Evolutionary conservation across 2,329 filamentous ascomycete species (phyloP).

Genomic region (Emmonsiellopsis sp.): DNA sequence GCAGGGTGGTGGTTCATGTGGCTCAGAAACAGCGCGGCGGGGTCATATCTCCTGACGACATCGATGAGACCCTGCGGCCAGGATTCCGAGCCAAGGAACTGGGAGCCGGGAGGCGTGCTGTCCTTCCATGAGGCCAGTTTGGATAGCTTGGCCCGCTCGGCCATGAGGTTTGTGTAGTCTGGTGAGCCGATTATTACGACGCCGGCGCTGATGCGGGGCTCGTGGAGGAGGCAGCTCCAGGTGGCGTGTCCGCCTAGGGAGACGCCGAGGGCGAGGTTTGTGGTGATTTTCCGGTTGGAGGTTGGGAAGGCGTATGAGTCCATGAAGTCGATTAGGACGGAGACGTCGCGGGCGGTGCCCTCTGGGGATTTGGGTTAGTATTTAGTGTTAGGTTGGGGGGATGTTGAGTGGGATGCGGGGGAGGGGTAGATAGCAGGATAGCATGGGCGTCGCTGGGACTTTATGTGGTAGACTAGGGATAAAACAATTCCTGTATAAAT

Average conservation of each 20-base stretch:
- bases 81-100: conserved; percentile 67
- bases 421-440: neutral
- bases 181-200: conserved; percentile 82
- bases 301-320: conserved; percentile 62
- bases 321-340: conserved; percentile 65
- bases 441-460: neutral
- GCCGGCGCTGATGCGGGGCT: conserved; percentile 68
- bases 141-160: conserved; percentile 64
- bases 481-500: neutral
- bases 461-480: neutral
- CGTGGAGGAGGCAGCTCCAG: conserved; percentile 74
- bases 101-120: conserved; percentile 45
- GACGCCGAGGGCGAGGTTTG: conserved; percentile 70
- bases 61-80: conserved; percentile 64
- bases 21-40: conserved; percentile 63
- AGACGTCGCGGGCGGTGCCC: conserved; percentile 66
- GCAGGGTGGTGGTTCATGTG: conserved; percentile 24
- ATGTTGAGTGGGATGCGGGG: neutral
- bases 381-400: conserved; percentile 2
- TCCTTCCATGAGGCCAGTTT: conserved; percentile 54
- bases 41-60: conserved; percentile 59
- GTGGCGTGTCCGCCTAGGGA: conserved; percentile 80
- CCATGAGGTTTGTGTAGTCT: conserved; percentile 75
- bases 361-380: conserved; percentile 25
- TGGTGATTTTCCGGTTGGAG: conserved; percentile 38